phyloP scores from a whole-genome alignment of 1,284 basidiomycete species.

The Schizophyllum amplum region DNA sequence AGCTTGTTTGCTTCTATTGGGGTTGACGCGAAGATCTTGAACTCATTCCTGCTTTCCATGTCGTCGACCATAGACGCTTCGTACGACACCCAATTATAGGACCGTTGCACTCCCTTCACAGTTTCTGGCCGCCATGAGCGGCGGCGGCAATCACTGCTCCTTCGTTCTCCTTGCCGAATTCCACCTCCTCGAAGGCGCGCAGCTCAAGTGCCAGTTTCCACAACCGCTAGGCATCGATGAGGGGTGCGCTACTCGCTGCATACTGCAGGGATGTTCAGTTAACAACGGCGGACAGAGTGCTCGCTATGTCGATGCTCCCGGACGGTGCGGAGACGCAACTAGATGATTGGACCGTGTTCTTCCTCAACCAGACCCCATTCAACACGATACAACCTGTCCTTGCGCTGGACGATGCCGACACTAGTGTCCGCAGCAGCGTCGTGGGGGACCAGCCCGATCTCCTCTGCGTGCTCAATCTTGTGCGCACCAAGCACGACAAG shows the following conservation, averaged over 20 bases:
- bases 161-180: slow-evolving; percentile 94
- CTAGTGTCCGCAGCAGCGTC: slow-evolving; percentile 11
- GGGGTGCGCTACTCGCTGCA: slow-evolving; percentile 44
- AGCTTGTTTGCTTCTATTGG: too few relatives aligned
- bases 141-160: slow-evolving; percentile 55
- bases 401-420: slow-evolving; percentile 52
- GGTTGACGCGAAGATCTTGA: too few relatives aligned
- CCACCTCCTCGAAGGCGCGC: slow-evolving; percentile 88
- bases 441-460: slow-evolving; percentile 47
- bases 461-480: slow-evolving; percentile 89
- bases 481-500: slow-evolving; percentile 93
- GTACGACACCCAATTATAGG: too few relatives aligned
- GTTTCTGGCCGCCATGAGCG: too few relatives aligned
- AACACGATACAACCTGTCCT: slow-evolving; percentile 82
- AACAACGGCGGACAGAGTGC: slow-evolving; percentile 44
- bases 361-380: slow-evolving; percentile 86
- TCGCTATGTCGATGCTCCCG: slow-evolving; percentile 97
- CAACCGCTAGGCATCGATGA: slow-evolving; percentile 88
- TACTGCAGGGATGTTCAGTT: neutral
- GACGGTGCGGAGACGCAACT: slow-evolving; percentile 92
- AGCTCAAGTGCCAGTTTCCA: slow-evolving; percentile 90
- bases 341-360: slow-evolving; percentile 99
- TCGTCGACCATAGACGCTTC: too few relatives aligned
- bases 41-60: too few relatives aligned
- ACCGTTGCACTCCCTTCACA: too few relatives aligned